Evolutionary conservation across 2,329 filamentous ascomycete genomes (phyloP), one percentile per base, ranked within the genome.

Genomic region (Tympanopsis confertula): DNA sequence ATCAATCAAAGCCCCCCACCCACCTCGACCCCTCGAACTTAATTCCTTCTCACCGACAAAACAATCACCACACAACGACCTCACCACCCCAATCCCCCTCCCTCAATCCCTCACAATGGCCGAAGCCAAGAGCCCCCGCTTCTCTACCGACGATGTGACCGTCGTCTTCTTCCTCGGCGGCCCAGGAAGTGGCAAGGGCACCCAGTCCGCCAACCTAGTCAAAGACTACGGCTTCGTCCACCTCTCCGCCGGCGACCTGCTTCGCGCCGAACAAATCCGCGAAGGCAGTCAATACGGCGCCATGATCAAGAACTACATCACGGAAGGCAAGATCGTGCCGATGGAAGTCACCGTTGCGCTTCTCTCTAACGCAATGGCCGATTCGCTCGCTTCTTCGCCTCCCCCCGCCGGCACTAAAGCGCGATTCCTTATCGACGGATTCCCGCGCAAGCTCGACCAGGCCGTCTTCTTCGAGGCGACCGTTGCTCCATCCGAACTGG

Each of bases 161-260:
- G 88, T 96, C 41, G 67, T 98, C 59, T 96, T 94, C 67, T 86
- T 96, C 44, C 86, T 98, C 43, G 89, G 89, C 58, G 91, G 91
- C 2, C 91, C 91, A 13, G 91, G 91, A 46, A 86, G 88, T 45
- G 91, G 91, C 51, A 98, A 98, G 61, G 91, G 91, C 51, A 98
- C 91, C 3, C 89, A 98, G 62, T 96, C 89, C 68, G 74, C 78
- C 47, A 84, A 85, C 46, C 79, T 98, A 22, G 89, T 95, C 37
- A 66, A 74, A 35, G 78, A 91, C 59, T 93, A 94, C 59, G 79
- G 81, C 57, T 96, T 96, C 76, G 82, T 77, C 42, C 91, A 98
- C 62, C 77, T 98, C 24, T 91, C 83, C 3, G 91, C 91, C 0
- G 91, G 91, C 41, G 91, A 98, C 59, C 72, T 98, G 35, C 73